phyloP scores from a whole-genome alignment of 2,329 filamentous ascomycete species.

The Aspergillus sp. region DNA sequence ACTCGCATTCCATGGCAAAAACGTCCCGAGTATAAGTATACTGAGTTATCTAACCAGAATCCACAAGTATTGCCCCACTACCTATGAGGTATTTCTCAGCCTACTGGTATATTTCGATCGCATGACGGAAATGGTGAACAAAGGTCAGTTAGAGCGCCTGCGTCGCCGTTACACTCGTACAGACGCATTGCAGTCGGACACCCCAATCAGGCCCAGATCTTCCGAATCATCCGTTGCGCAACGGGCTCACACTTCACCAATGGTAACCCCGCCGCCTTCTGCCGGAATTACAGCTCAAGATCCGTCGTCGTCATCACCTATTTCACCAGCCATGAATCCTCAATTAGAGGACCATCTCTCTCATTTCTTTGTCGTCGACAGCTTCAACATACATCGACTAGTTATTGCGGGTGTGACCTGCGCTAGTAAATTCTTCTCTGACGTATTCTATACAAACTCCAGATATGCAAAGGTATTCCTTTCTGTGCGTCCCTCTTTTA shows the following conservation, averaged over 20 bases:
- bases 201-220: slow-evolving; percentile 19
- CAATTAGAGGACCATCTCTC: slow-evolving; percentile 56
- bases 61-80: slow-evolving; percentile 98
- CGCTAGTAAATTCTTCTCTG: slow-evolving; percentile 98
- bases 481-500: slow-evolving; percentile 11
- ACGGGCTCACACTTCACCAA: slow-evolving; percentile 24
- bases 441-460: slow-evolving; percentile 99
- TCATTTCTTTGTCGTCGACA: slow-evolving; percentile 91
- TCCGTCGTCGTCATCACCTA: slow-evolving; percentile 30
- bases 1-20: slow-evolving; percentile 95
- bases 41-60: slow-evolving; percentile 93
- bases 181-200: slow-evolving; percentile 16
- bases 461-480: slow-evolving; percentile 89
- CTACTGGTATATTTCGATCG: slow-evolving; percentile 96
- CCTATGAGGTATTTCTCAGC: slow-evolving; percentile 96
- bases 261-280: slow-evolving; percentile 40
- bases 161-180: slow-evolving; percentile 24
- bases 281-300: slow-evolving; percentile 36
- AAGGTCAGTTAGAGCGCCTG: slow-evolving; percentile 67
- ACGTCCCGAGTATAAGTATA: slow-evolving; percentile 95
- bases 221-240: slow-evolving; percentile 21
- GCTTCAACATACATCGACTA: slow-evolving; percentile 95
- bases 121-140: slow-evolving; percentile 96
- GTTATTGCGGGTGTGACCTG: slow-evolving; percentile 97
- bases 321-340: slow-evolving; percentile 33